Evolutionary conservation across 2,329 filamentous ascomycete genomes (phyloP), one percentile per base, ranked within the genome.

Genomic region (Arachnopeziza araneosa): DNA sequence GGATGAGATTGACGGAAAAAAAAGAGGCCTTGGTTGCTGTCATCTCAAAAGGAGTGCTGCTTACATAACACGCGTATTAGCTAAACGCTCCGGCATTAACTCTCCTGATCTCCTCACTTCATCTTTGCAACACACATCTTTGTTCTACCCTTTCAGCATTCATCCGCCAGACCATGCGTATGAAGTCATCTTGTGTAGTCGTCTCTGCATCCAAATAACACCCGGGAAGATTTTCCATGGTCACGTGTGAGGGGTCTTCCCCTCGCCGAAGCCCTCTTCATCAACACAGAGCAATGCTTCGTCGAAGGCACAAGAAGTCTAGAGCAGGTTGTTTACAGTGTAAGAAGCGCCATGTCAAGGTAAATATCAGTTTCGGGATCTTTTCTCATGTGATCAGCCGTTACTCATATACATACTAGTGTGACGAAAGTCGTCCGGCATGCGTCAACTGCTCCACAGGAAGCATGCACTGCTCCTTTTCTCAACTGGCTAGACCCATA

Each of bases 301-400:
- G 67, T 14, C 49, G 66, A 56, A 57, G 50, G 17, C 67, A 69
- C 52, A 65, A 59, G 44, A 69, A 69, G 56, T 67, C 65, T 22
- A 59, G 63, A 26, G 55, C 60, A 14, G 67, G 67, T 14, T 69
- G 67, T 55, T 24, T 32, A 48, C 57, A 63, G 50, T 69, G 67
- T 55, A 68, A 67, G 50, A 48, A 58, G n/a, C 55, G 65, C 24
- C 66, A 65, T 52, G 63, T 63, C 49, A 68, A 67, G 65, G 67
- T 68, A n/a, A 44, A 44, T 17, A 14, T 44, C 12, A 44, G 10
- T 22, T n/a, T 52, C 14, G 10, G 10, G 17, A 21, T 17, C 22
- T 44, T 21, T 17, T 32, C 48, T 26, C 56, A 50, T 26, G 8
- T 52, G 17, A 23, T 32, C 23, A 24, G 23, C 19, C 19, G 52